Conservation (phyloP, 2,329 filamentous ascomycete species). For the Eutypella sp. region DNA sequence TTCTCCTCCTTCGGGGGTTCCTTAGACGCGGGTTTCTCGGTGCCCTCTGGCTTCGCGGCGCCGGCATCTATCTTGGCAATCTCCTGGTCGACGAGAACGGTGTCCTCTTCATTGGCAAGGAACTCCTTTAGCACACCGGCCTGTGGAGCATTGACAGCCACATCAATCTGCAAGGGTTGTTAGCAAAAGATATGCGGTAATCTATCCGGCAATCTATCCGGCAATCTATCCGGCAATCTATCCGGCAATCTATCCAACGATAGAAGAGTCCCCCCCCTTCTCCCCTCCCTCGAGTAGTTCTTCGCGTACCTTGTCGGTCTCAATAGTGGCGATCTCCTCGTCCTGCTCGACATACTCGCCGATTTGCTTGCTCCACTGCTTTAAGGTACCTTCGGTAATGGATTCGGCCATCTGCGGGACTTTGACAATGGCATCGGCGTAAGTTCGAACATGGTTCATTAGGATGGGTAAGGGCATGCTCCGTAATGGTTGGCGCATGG, state of each 20-base stretch:
- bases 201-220: neutral
- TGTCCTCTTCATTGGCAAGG: slow-evolving; percentile 89
- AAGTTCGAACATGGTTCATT: slow-evolving; percentile 54
- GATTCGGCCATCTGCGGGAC: slow-evolving; percentile 98
- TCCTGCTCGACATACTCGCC: slow-evolving; percentile 93
- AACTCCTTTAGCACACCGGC: slow-evolving; percentile 90
- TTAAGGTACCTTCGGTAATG: slow-evolving; percentile 93
- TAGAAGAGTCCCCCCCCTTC: too few species aligned
- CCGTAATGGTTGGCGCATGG: slow-evolving; percentile 37
- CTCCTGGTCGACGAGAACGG: slow-evolving; percentile 89
- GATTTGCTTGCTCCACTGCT: slow-evolving; percentile 88
- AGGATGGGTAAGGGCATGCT: slow-evolving; percentile 43
- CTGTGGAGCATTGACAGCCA: slow-evolving; percentile 90
- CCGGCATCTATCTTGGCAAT: slow-evolving; percentile 82
- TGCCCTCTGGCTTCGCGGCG: slow-evolving; percentile 52
- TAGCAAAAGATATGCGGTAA: slow-evolving; percentile 5
- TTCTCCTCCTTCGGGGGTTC: slow-evolving; percentile 52
- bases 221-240: too few species aligned
- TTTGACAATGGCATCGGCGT: slow-evolving; percentile 82
- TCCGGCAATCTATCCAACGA: too few species aligned
- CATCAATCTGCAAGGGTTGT: slow-evolving; percentile 66
- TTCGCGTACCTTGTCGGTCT: slow-evolving; percentile 83
- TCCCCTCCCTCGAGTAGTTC: too few species aligned
- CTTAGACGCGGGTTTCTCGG: slow-evolving; percentile 56
- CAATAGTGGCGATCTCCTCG: slow-evolving; percentile 97